Conservation (phyloP, 164 flowering plant genomes). For the Cinnamomum chago region DNA sequence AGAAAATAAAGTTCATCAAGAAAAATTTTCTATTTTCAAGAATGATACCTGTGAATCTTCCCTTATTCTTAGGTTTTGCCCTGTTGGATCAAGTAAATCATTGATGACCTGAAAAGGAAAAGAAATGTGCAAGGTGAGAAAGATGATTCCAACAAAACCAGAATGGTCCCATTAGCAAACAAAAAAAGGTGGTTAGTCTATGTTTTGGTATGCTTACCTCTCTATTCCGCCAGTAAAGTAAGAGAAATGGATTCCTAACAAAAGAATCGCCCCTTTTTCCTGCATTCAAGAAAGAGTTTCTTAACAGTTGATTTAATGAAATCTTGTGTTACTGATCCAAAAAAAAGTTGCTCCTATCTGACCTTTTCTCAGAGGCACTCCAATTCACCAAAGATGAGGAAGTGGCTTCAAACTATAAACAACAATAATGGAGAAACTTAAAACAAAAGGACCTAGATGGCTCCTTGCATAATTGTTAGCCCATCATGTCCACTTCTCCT, state of each 20-base stretch:
- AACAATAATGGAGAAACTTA: background rate
- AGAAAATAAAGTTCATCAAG: background rate
- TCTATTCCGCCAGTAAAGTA: background rate
- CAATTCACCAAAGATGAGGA: background rate
- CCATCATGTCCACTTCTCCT: background rate
- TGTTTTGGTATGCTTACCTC: background rate
- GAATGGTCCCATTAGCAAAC: background rate
- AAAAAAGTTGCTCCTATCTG: background rate
- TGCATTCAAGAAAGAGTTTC: background rate
- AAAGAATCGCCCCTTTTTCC: background rate
- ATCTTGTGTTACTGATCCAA: no score
- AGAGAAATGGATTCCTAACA: background rate
- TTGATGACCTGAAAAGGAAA: constrained; percentile 59
- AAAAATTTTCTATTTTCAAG: constrained; percentile 4
- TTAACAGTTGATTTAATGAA: no score
- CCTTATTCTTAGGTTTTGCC: constrained; percentile 69
- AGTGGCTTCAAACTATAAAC: no score
- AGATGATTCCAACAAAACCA: background rate
- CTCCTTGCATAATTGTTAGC: background rate
- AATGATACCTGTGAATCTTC: constrained; percentile 71
- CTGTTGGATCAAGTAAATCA: constrained; percentile 79
- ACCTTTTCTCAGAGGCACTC: background rate
- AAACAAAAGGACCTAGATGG: background rate
- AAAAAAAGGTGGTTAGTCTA: background rate
- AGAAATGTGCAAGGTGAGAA: background rate